A percentile compares a stretch with the other conserved stretches of the same genome.
Conservation (phyloP, 257 asterid genomes). For the Solanum corneliomulleri region DNA sequence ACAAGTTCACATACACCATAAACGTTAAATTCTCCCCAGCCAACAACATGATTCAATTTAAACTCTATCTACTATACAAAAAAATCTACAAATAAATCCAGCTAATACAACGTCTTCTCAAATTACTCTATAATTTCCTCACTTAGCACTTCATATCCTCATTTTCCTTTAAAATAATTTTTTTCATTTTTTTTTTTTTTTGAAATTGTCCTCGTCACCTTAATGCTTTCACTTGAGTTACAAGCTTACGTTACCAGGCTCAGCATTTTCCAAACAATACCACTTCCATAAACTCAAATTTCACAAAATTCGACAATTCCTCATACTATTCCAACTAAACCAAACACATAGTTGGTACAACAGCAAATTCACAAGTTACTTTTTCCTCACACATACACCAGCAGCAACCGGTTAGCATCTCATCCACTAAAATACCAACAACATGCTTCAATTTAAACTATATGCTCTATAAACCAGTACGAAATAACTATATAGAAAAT, state of each 20-base stretch:
- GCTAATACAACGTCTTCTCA: not conserved
- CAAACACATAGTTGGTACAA: not conserved
- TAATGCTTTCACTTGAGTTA: not conserved
- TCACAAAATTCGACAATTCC: not conserved
- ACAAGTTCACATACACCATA: not conserved
- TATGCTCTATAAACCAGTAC: not conserved
- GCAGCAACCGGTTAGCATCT: not conserved
- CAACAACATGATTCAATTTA: not conserved
- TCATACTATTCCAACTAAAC: not conserved
- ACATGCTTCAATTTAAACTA: not conserved
- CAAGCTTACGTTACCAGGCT: not conserved
- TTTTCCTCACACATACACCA: not conserved
- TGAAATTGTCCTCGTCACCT: not conserved
- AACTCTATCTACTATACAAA: not conserved
- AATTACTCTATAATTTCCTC: not conserved
- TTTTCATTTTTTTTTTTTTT: too few relatives aligned
- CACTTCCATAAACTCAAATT: not conserved
- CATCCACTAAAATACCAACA: not conserved
- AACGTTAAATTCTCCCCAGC: not conserved
- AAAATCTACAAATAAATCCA: not conserved
- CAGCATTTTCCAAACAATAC: not conserved
- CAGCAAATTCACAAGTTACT: not conserved
- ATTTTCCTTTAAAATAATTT: not conserved
- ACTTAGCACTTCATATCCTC: not conserved
- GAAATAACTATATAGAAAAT: not conserved